Evolutionary conservation across 2,329 filamentous ascomycete genomes (phyloP).

Genomic region (Cordyceps farinosa): DNA sequence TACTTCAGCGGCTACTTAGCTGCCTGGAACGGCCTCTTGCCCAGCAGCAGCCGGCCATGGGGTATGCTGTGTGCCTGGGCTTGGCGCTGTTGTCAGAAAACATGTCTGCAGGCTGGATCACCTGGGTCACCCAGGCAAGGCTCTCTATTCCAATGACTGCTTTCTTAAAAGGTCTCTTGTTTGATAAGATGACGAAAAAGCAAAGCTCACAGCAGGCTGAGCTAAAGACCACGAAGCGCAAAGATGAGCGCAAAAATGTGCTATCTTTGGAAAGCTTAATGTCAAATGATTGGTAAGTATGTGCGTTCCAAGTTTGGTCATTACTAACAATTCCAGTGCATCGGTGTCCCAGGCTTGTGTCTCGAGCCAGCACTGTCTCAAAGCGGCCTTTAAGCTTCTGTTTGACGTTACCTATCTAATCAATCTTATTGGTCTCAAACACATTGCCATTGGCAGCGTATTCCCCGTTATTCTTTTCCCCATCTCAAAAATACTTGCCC

Average conservation of each 20-base stretch:
- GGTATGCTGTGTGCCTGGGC: conserved; percentile 47
- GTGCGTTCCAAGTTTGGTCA: not conserved
- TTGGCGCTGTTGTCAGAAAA: conserved; percentile 53
- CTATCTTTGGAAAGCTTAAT: conserved; percentile 9
- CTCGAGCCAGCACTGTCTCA: conserved; percentile 11
- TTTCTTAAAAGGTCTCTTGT: conserved; percentile 15
- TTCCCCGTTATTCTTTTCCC: conserved; percentile 15
- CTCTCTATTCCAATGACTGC: not conserved
- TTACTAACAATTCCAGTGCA: not conserved
- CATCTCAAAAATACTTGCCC: conserved; percentile 14
- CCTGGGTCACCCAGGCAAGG: conserved; percentile 9
- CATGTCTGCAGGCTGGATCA: conserved; percentile 23
- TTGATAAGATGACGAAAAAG: conserved; percentile 13
- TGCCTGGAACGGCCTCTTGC: conserved; percentile 14
- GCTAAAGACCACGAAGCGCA: not conserved
- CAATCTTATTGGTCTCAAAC: conserved; percentile 14
- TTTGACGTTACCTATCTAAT: conserved; percentile 18
- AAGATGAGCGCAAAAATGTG: not conserved
- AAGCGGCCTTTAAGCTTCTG: conserved; percentile 13
- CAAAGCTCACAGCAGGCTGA: not conserved
- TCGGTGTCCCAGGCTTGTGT: not conserved
- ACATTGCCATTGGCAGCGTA: conserved; percentile 7
- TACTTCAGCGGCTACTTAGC: conserved; percentile 6
- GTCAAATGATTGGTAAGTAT: conserved; percentile 7
- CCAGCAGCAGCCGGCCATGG: conserved; percentile 55